phyloP scores from a whole-genome alignment of 1,139 yeast genomes.

The Zhuliangozyma blackwelliae region DNA sequence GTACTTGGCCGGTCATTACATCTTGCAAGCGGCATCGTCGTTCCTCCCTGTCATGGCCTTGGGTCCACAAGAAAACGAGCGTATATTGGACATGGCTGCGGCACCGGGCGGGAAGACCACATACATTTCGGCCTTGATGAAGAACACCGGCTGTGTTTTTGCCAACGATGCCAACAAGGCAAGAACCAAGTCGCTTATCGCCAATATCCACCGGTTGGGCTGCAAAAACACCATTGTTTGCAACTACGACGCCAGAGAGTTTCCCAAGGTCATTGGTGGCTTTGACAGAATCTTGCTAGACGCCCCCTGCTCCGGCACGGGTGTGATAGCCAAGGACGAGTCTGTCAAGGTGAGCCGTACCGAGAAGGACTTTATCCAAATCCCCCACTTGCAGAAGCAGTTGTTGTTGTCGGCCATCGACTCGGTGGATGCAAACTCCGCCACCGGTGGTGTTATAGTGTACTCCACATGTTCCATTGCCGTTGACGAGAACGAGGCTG shows the following conservation, averaged over 20 bases:
- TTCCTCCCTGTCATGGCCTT: conserved; percentile 97
- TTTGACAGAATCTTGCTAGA: conserved; percentile 92
- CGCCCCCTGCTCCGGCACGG: conserved; percentile 99
- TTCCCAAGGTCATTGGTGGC: conserved; percentile 97
- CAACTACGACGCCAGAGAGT: conserved; percentile 97
- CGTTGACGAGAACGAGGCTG: conserved; percentile 97
- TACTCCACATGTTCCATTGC: conserved; percentile 98
- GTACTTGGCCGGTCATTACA: conserved; percentile 95
- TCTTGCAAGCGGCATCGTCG: conserved; percentile 96
- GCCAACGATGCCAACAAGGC: conserved; percentile 97
- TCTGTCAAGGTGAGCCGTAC: conserved; percentile 91
- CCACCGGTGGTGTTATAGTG: conserved; percentile 91
- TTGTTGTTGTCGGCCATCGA: conserved; percentile 91
- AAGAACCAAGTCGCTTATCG: conserved; percentile 92
- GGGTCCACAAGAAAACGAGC: conserved; percentile 92
- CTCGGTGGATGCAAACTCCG: conserved; percentile 88
- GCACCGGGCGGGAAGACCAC: conserved; percentile 99
- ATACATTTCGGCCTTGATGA: conserved; percentile 92
- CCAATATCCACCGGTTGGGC: conserved; percentile 95
- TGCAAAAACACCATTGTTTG: conserved; percentile 96
- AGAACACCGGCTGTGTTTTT: conserved; percentile 94
- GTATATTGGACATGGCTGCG: conserved; percentile 97
- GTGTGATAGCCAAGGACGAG: conserved; percentile 97
- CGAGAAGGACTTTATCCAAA: conserved; percentile 93
- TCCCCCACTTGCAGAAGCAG: conserved; percentile 96